Percentiles rank a stretch among this genome's conserved stretches.
phyloP scores from a whole-genome alignment of 306 rosid species.

The Trifolium fragiferum region DNA sequence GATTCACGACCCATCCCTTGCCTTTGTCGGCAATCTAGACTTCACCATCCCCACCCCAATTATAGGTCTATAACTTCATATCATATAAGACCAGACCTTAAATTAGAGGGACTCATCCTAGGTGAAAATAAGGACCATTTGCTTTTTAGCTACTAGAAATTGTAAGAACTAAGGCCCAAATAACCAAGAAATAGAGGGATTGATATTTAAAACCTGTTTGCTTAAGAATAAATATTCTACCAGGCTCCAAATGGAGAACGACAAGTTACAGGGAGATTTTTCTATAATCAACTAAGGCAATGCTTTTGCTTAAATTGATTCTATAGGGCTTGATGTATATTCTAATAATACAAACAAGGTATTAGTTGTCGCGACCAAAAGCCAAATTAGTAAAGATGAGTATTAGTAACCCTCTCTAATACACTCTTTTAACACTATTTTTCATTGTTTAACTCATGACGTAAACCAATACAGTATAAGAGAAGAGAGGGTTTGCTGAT shows the following conservation, averaged over 20 bases:
- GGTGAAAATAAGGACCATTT: not conserved
- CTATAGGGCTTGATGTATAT: not conserved
- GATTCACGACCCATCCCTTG: no score
- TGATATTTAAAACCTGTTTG: not conserved
- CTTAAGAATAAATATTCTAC: not conserved
- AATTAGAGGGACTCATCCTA: slow-evolving; percentile 9
- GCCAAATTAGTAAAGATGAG: not conserved
- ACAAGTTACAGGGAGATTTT: not conserved
- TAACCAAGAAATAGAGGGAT: not conserved
- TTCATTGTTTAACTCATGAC: not conserved
- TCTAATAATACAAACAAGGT: not conserved
- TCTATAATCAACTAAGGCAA: not conserved
- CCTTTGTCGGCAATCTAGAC: not conserved
- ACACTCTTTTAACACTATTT: not conserved
- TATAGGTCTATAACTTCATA: not conserved
- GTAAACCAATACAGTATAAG: not conserved
- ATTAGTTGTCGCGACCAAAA: not conserved
- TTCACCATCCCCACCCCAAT: not conserved
- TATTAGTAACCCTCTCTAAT: not conserved
- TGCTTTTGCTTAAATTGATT: not conserved
- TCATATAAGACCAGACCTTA: slow-evolving; percentile 6
- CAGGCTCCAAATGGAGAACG: not conserved
- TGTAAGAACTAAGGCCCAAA: not conserved
- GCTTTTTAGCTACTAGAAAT: not conserved
- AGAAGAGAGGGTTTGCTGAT: not conserved